Evolutionary conservation across 2,329 filamentous ascomycete species (phyloP).

Genomic region (Colletotrichum gloeosporioides): DNA sequence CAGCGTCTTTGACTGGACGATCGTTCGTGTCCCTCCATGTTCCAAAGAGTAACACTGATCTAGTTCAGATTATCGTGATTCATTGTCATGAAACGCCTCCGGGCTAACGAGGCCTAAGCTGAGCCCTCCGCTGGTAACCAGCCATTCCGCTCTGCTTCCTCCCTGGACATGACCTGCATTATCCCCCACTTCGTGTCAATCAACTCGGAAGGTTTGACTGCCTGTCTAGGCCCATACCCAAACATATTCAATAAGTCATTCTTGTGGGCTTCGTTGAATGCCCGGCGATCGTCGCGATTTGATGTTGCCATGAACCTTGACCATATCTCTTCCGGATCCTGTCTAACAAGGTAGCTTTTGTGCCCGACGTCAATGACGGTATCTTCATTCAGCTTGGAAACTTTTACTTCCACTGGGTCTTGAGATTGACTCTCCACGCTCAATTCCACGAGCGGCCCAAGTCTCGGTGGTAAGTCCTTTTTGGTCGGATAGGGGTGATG

Average conservation of each 20-base stretch:
- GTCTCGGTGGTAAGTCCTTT: background rate
- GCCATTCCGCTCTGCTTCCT: background rate
- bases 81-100: accelerated
- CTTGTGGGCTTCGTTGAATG: background rate
- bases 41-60: accelerated
- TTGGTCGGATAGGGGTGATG: background rate
- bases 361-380: background rate
- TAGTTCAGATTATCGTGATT: background rate
- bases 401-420: too few species aligned
- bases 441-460: too few species aligned
- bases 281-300: accelerated
- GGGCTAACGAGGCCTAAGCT: accelerated
- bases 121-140: background rate
- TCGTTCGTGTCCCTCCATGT: too few species aligned
- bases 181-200: background rate
- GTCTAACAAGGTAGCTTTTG: background rate
- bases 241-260: background rate
- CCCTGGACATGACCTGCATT: background rate
- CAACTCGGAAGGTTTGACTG: background rate
- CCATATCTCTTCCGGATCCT: background rate
- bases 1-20: too few species aligned
- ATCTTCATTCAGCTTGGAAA: background rate
- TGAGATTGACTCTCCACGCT: too few species aligned
- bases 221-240: background rate
- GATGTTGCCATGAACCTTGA: background rate